phyloP scores from a whole-genome alignment of 805 yeast species.

The Pichia pseudocactophila region DNA sequence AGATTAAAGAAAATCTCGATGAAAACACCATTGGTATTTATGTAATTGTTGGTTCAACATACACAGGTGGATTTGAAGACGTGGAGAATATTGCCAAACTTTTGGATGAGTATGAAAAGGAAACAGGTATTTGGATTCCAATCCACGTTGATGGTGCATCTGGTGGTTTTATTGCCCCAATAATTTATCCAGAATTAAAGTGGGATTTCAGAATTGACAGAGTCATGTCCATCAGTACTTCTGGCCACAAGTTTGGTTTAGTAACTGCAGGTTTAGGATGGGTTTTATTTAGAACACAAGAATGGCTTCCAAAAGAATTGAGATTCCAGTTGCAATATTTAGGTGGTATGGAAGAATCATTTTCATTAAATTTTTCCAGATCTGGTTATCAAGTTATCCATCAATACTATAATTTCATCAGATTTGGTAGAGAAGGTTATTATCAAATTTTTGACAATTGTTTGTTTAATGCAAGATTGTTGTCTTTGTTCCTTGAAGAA shows the following conservation, averaged over 20 bases:
- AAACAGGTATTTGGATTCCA: conserved; percentile 60
- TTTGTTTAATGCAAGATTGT: conserved; percentile 64
- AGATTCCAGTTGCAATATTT: conserved; percentile 73
- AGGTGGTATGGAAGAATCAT: conserved; percentile 85
- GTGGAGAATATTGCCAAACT: conserved; percentile 52
- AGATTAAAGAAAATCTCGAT: conserved; percentile 59
- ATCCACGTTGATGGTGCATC: conserved; percentile 94
- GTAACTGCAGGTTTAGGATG: conserved; percentile 90
- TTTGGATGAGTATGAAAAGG: conserved; percentile 60
- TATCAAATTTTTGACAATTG: conserved; percentile 50
- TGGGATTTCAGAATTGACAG: conserved; percentile 81
- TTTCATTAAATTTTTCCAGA: conserved; percentile 79
- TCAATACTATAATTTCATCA: conserved; percentile 75
- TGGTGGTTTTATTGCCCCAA: conserved; percentile 86
- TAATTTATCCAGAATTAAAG: conserved; percentile 59
- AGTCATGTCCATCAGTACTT: conserved; percentile 77
- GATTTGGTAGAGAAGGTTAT: conserved; percentile 69
- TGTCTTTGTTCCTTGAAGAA: conserved; percentile 51
- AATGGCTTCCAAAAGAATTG: conserved; percentile 58
- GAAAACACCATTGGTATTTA: conserved; percentile 90
- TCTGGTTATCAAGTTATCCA: conserved; percentile 88
- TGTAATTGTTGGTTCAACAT: conserved; percentile 85
- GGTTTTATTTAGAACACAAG: conserved; percentile 70
- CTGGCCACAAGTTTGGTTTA: conserved; percentile 90
- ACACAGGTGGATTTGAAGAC: conserved; percentile 86